A percentile compares a stretch with the other conserved stretches of the same genome.
phyloP scores from a whole-genome alignment of 768 basidiomycete genomes.

The Lactarius hatsudake region DNA sequence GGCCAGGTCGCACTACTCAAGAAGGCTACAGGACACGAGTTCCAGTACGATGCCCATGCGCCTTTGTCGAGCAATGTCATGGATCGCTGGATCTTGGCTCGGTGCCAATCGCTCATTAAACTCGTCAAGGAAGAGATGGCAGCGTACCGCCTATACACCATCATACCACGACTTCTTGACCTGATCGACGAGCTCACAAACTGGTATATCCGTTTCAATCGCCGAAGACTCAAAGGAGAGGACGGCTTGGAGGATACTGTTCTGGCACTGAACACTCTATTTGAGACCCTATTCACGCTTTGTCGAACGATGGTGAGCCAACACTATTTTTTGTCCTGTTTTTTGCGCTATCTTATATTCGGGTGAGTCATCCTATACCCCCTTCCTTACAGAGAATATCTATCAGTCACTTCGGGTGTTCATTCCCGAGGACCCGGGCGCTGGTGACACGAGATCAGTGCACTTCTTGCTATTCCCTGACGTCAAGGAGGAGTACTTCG shows the following conservation, averaged over 20 bases:
- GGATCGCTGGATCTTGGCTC: constrained; percentile 97
- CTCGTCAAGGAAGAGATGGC: constrained; percentile 94
- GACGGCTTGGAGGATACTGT: constrained; percentile 85
- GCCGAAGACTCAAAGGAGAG: constrained; percentile 92
- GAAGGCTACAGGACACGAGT: constrained; percentile 72
- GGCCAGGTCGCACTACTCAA: constrained; percentile 88
- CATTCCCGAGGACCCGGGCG: constrained; percentile 71
- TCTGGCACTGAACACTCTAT: constrained; percentile 89
- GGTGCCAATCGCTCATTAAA: constrained; percentile 95
- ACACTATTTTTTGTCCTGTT: background rate
- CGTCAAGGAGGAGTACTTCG: constrained; percentile 93
- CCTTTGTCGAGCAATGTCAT: constrained; percentile 88
- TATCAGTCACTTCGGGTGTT: constrained; percentile 88
- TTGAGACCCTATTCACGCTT: constrained; percentile 91
- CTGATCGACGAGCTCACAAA: constrained; percentile 97
- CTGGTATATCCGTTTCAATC: constrained; percentile 99
- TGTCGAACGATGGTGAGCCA: constrained; percentile 87
- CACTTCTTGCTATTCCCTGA: constrained; percentile 95
- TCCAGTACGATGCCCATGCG: constrained; percentile 85
- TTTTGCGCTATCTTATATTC: constrained; percentile 3
- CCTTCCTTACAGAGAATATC: constrained; percentile 94
- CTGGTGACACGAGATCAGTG: constrained; percentile 82
- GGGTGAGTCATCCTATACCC: constrained; percentile 90
- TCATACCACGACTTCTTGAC: constrained; percentile 90
- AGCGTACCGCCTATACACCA: constrained; percentile 94